Percentiles rank a stretch among this genome's conserved stretches.
These are phyloP conservation scores for Phytophthora cactorum DNA, from an alignment of 352 stramenopile species.

Conservation along the genomic window DNA sequence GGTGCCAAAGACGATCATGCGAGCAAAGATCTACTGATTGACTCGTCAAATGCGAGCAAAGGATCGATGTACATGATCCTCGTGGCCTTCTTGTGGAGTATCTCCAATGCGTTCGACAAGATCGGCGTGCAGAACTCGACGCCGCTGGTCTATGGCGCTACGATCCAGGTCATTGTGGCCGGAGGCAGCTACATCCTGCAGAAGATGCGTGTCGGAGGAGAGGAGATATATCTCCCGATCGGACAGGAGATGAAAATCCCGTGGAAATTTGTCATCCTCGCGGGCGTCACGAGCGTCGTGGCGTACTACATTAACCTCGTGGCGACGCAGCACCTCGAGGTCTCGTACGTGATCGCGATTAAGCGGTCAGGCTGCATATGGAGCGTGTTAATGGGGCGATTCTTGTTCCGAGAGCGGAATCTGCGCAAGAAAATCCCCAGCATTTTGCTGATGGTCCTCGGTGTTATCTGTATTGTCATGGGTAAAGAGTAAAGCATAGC, in stretches of 20 bases:
- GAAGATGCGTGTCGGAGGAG: constrained; percentile 57
- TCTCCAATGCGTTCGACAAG: constrained; percentile 87
- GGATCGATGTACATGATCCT: constrained; percentile 85
- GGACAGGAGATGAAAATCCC: constrained; percentile 65
- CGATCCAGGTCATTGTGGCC: constrained; percentile 77
- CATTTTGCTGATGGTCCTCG: constrained; percentile 81
- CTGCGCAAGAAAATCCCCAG: constrained; percentile 85
- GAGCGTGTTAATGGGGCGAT: constrained; percentile 76
- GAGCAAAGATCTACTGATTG: constrained; percentile 56
- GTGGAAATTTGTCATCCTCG: constrained; percentile 74
- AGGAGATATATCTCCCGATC: constrained; percentile 70
- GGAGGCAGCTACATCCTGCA: constrained; percentile 66
- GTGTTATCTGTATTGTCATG: constrained; percentile 81
- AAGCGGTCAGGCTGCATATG: constrained; percentile 87
- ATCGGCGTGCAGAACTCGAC: constrained; percentile 85
- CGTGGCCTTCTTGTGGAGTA: constrained; percentile 84
- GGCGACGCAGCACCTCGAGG: constrained; percentile 76
- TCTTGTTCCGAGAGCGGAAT: constrained; percentile 77
- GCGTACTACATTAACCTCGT: constrained; percentile 88
- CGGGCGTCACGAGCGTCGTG: constrained; percentile 73
- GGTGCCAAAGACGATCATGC: constrained; percentile 50
- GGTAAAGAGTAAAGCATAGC: constrained; percentile 55
- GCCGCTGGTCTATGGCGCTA: constrained; percentile 70
- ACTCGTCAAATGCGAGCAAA: constrained; percentile 68
- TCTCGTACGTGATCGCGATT: constrained; percentile 88